Evolutionary conservation across 305 asterid species (phyloP).

Genomic region (Ajuga reptans): DNA sequence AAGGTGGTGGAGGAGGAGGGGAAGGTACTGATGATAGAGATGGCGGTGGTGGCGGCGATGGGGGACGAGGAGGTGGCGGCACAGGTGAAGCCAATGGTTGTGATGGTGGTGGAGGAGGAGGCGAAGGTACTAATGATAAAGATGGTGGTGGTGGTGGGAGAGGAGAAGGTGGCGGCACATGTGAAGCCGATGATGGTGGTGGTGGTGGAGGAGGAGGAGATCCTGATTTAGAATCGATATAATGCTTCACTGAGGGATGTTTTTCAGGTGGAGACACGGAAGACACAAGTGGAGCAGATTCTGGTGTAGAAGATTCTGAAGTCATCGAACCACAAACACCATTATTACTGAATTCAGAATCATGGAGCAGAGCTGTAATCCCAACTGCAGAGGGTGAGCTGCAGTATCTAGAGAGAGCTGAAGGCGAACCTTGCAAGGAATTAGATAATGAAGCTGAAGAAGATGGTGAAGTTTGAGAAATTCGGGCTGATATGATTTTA

Average conservation of each 20-base stretch:
- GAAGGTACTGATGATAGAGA: neutral
- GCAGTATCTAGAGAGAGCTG: constrained; percentile 39
- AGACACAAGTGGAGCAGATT: constrained; percentile 25
- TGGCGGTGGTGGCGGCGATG: constrained; percentile 2
- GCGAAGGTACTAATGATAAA: neutral
- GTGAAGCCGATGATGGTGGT: constrained; percentile 4
- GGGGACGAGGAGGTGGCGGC: constrained; percentile 20
- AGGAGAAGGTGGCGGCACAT: constrained; percentile 2
- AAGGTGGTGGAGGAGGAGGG: constrained; percentile 26
- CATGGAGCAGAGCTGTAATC: constrained; percentile 54
- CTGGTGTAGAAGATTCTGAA: constrained; percentile 28
- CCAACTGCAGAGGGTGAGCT: constrained; percentile 47
- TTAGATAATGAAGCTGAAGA: constrained; percentile 24
- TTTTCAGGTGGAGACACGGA: constrained; percentile 16
- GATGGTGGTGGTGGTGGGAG: neutral
- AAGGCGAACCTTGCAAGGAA: constrained; percentile 31
- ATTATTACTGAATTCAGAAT: constrained; percentile 26
- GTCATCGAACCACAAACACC: constrained; percentile 20
- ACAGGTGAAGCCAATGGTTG: too few species aligned
- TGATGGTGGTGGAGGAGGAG: constrained; percentile 24
- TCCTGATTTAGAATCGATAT: constrained; percentile 9
- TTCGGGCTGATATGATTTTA: constrained; percentile 31
- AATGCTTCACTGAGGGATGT: constrained; percentile 9
- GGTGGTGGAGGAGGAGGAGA: constrained; percentile 15
- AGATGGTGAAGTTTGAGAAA: constrained; percentile 23